Percentiles rank a stretch among this genome's conserved stretches.
These are phyloP conservation scores for Xylariaceae sp. DNA, from an alignment of 2,329 filamentous ascomycete species.

Conservation along the genomic window DNA sequence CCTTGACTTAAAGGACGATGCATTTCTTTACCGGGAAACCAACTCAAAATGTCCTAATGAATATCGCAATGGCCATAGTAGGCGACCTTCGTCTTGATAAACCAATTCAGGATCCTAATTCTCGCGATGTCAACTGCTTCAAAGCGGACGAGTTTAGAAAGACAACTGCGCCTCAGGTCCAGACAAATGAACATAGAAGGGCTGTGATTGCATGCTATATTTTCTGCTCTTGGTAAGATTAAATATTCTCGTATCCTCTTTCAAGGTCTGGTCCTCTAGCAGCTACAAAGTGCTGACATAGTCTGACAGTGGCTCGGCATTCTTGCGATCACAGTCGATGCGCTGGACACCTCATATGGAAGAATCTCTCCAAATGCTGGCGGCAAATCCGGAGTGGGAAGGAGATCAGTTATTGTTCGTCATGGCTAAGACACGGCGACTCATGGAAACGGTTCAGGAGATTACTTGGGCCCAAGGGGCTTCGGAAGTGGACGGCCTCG, in stretches of 20 bases:
- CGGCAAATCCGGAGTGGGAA: slow-evolving; percentile 43
- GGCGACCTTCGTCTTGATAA: slow-evolving; percentile 46
- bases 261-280: no score
- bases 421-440: slow-evolving; percentile 22
- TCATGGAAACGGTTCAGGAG: slow-evolving; percentile 26
- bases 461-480: slow-evolving; percentile 14
- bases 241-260: background rate
- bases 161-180: slow-evolving; percentile 9
- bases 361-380: slow-evolving; percentile 50
- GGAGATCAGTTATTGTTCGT: slow-evolving; percentile 49
- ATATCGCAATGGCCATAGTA: slow-evolving; percentile 42
- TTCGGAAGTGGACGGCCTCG: slow-evolving; percentile 1
- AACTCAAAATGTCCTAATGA: slow-evolving; percentile 43
- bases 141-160: slow-evolving; percentile 21
- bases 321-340: slow-evolving; percentile 34
- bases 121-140: slow-evolving; percentile 22
- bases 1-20: slow-evolving; percentile 29
- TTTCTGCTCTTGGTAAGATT: slow-evolving; percentile 28
- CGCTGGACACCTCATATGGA: slow-evolving; percentile 60
- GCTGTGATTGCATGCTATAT: slow-evolving; percentile 29
- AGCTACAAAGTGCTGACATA: background rate
- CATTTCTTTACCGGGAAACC: slow-evolving; percentile 37
- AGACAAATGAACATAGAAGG: slow-evolving; percentile 34
- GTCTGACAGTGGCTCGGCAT: slow-evolving; percentile 21
- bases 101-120: slow-evolving; percentile 20